A percentile compares a stretch with the other conserved stretches of the same genome.
Conservation (phyloP, 176 grass and related monocot species). For the Chloris gayana region DNA sequence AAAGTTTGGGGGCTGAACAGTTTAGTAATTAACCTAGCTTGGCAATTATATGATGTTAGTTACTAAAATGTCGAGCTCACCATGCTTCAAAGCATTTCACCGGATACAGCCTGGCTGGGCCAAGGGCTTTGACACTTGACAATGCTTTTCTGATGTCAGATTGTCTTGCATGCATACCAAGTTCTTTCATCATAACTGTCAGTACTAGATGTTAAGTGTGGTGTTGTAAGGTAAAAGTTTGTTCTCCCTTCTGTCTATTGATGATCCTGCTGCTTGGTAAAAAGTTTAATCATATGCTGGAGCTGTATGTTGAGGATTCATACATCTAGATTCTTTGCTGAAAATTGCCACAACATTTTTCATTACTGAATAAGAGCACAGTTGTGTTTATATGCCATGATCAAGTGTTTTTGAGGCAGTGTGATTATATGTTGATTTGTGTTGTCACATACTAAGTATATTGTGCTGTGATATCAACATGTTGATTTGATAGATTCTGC, state of each 20-base stretch:
- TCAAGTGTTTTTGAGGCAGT: not conserved
- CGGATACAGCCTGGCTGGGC: not conserved
- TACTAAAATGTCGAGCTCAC: slow-evolving; percentile 15
- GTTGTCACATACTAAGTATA: not conserved
- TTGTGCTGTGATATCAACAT: slow-evolving; percentile 1
- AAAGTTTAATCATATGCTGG: not conserved
- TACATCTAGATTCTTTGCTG: not conserved
- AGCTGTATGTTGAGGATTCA: not conserved
- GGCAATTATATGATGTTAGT: not conserved
- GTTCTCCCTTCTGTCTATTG: not conserved
- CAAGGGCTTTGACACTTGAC: not conserved
- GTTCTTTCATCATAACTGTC: not conserved
- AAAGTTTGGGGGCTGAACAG: not conserved
- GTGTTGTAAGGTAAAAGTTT: not conserved
- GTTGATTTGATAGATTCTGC: not conserved
- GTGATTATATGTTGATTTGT: not conserved
- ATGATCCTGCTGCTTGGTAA: not conserved
- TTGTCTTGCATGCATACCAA: not conserved
- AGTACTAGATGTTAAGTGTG: not conserved
- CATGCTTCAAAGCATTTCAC: not conserved
- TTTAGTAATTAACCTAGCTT: not conserved
- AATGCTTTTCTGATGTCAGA: not conserved
- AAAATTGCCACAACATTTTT: not conserved
- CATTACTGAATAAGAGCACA: not conserved
- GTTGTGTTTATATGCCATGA: not conserved